Percentiles rank a stretch among this genome's conserved stretches.
Conservation (phyloP, 139 green algal genomes). For the Picochlorum sp. region DNA sequence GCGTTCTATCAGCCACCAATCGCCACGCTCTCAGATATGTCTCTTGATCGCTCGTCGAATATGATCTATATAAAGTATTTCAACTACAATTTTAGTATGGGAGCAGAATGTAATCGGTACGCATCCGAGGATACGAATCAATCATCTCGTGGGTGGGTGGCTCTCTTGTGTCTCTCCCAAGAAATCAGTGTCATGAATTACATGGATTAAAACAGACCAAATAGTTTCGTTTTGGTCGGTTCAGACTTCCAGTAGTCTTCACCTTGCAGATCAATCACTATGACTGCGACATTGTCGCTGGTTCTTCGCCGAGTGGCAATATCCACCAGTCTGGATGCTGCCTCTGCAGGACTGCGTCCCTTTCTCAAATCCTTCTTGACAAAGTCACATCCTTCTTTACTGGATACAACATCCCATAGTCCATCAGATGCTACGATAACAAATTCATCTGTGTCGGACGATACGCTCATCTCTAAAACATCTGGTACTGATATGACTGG, state of each 20-base stretch:
- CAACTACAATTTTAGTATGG: too few species aligned
- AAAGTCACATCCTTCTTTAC: constrained; percentile 31
- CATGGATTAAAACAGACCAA: constrained; percentile 14
- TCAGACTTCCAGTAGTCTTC: constrained; percentile 7
- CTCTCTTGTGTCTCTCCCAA: too few species aligned
- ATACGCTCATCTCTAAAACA: constrained; percentile 44
- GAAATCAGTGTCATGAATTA: background rate
- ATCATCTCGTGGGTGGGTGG: too few species aligned
- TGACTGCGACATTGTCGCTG: constrained; percentile 42
- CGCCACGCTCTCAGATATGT: background rate
- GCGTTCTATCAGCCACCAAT: constrained; percentile 1
- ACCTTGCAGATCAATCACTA: constrained; percentile 36
- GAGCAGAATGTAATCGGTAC: too few species aligned
- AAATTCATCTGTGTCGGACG: constrained; percentile 51
- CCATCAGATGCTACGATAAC: constrained; percentile 65
- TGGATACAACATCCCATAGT: constrained; percentile 52
- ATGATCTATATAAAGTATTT: too few species aligned
- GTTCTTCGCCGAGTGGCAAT: constrained; percentile 29
- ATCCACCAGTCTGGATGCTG: constrained; percentile 29
- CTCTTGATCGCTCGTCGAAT: too few species aligned
- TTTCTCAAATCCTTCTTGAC: constrained; percentile 29
- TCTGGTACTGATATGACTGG: constrained; percentile 51
- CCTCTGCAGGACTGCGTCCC: constrained; percentile 14
- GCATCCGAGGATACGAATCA: too few species aligned
- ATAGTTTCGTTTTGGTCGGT: constrained; percentile 11